Base-by-base conservation (phyloP, 805 yeast species). In the Myxozyma mucilagina region DNA sequence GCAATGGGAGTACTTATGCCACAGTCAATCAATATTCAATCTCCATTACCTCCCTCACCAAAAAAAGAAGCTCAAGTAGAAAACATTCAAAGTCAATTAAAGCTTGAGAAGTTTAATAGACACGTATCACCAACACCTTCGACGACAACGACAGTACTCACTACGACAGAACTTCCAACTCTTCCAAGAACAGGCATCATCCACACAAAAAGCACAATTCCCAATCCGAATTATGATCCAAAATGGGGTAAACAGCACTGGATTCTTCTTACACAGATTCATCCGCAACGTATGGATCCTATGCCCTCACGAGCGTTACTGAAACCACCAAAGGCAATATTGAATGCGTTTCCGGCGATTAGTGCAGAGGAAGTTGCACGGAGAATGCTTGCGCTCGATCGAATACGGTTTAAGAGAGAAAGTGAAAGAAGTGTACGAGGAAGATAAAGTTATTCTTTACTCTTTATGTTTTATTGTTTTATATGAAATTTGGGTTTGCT, bases 311-410 rank as follows among this genome's bases (percentile, higher is more conserved):
- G 44, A 1, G 48, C 57, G 4, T 44, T 49, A n/a, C 48, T 43
- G 34, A 16, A 31, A 39, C 62, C 62, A 24, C 57, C 59, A 8
- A n/a, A 49, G 36, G 14, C 32, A 18, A 34, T 60, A 13, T 18
- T 31, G 11, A 56, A 8, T 10, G 67, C 67, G 14, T 63, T 63
- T 53, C 67, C 67, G n/a, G 47, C 47, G 10, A 42, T 63, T 31
- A 18, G 44, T 10, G 55, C 18, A 2, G 52, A 44, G 31, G 62
- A 56, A 31, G 51, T 63, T 6, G 56, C 62, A 14, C 45, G 56
- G 34, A 31, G 67, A 44, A 61, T 63, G 53, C 51, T 63, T 14
- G 67, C 67, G 31, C 35, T 63, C 31, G 66, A 63, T 32, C 43
- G 66, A n/a, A 50, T 38, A 10, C 13, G 54, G 20, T 20, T 50